Conservation (phyloP, 768 basidiomycete species). For the Hortiboletus flavorubellus region DNA sequence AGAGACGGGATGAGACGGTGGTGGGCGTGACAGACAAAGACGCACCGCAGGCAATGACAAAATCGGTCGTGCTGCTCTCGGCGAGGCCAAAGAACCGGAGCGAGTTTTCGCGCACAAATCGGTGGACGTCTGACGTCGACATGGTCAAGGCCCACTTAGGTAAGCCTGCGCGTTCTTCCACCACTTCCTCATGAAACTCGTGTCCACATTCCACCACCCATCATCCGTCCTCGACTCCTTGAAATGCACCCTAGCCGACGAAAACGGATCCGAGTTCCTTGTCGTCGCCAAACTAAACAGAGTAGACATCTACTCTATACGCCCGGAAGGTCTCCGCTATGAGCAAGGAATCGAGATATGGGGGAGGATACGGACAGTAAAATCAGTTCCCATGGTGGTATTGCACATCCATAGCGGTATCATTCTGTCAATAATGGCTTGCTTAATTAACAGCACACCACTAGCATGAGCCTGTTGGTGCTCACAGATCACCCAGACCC, state of each 20-base stretch:
- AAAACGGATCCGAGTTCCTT: slow-evolving; percentile 54
- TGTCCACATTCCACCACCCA: slow-evolving; percentile 74
- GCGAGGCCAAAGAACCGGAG: slow-evolving; percentile 83
- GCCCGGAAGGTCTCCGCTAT: slow-evolving; percentile 53
- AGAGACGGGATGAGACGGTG: not conserved
- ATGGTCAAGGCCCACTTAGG: slow-evolving; percentile 32
- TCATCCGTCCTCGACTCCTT: slow-evolving; percentile 69
- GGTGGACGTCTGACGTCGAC: slow-evolving; percentile 56
- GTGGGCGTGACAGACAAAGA: not conserved
- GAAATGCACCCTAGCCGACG: slow-evolving; percentile 59
- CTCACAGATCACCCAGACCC: slow-evolving; percentile 78
- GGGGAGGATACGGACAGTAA: slow-evolving; percentile 61
- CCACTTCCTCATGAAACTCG: slow-evolving; percentile 43
- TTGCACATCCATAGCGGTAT: slow-evolving; percentile 13
- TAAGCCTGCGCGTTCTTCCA: not conserved
- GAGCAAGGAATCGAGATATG: slow-evolving; percentile 64
- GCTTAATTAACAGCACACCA: slow-evolving; percentile 25
- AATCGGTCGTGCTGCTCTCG: slow-evolving; percentile 81
- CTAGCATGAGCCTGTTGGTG: slow-evolving; percentile 49
- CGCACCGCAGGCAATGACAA: slow-evolving; percentile 80
- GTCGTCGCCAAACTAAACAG: slow-evolving; percentile 65
- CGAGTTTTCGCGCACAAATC: slow-evolving; percentile 77
- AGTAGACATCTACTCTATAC: slow-evolving; percentile 66
- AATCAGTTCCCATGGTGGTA: slow-evolving; percentile 54
- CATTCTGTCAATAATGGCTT: slow-evolving; percentile 5